Evolutionary conservation across 768 basidiomycete genomes (phyloP).

Genomic region (Auriculariales sp.): DNA sequence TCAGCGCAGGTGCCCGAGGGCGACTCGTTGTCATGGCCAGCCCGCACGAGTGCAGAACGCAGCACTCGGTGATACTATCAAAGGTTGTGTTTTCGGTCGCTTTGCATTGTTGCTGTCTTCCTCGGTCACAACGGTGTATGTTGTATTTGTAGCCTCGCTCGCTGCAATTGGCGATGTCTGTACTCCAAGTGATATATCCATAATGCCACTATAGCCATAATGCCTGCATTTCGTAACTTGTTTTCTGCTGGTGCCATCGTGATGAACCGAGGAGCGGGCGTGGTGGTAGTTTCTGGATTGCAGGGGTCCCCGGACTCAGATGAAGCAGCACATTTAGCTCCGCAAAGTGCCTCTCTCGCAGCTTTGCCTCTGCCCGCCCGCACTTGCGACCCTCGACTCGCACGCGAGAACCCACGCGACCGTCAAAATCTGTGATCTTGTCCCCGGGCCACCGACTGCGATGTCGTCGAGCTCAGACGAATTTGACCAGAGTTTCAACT

Average conservation of each 20-base stretch:
- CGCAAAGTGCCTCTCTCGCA: background rate
- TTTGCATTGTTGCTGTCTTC: background rate
- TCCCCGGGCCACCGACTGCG: too few species aligned
- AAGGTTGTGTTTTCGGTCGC: background rate
- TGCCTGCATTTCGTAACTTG: background rate
- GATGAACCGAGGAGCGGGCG: too few species aligned
- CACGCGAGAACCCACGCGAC: background rate
- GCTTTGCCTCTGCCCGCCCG: background rate
- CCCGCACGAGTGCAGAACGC: background rate
- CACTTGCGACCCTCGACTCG: background rate
- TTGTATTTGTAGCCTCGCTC: too few species aligned
- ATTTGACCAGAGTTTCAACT: background rate
- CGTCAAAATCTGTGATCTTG: too few species aligned
- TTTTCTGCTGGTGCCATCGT: background rate
- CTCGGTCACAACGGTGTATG: background rate
- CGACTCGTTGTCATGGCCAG: background rate
- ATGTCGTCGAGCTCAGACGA: background rate
- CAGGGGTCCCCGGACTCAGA: background rate
- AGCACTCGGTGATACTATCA: background rate
- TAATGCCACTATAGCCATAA: too few species aligned
- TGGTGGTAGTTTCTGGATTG: too few species aligned
- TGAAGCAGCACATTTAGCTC: background rate
- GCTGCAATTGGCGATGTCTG: too few species aligned
- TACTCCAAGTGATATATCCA: too few species aligned
- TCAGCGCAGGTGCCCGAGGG: background rate